Conservation (phyloP, 2,329 filamentous ascomycete genomes). For the Fonsecaea multimorphosa region DNA sequence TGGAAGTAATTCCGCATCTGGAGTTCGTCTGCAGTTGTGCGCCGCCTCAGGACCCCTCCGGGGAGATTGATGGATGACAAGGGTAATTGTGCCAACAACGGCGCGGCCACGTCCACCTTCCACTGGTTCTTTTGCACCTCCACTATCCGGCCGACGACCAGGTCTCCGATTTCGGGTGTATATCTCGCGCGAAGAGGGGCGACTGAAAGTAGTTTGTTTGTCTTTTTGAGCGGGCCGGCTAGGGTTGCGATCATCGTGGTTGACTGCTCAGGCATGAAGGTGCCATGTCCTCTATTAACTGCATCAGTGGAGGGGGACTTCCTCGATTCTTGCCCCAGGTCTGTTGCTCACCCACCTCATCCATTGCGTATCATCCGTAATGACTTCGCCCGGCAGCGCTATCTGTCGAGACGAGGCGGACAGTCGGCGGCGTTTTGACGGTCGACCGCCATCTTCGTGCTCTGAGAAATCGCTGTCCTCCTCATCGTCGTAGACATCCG, state of each 20-base stretch:
- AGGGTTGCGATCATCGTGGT: slow-evolving; percentile 85
- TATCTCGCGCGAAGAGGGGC: slow-evolving; percentile 90
- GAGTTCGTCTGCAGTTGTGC: slow-evolving; percentile 94
- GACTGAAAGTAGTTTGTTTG: slow-evolving; percentile 95
- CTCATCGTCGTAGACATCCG: slow-evolving; percentile 44
- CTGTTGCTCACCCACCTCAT: slow-evolving; percentile 63
- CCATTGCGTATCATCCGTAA: slow-evolving; percentile 94
- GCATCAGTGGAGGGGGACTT: slow-evolving; percentile 13
- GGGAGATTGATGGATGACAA: slow-evolving; percentile 92
- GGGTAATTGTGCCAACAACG: slow-evolving; percentile 82
- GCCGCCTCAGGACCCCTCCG: slow-evolving; percentile 85
- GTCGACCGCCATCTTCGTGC: slow-evolving; percentile 52
- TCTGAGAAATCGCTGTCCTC: slow-evolving; percentile 58
- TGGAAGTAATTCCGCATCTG: slow-evolving; percentile 98
- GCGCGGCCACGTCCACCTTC: slow-evolving; percentile 91
- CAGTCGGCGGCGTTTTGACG: slow-evolving; percentile 48
- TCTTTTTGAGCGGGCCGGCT: slow-evolving; percentile 86
- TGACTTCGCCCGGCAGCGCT: slow-evolving; percentile 85
- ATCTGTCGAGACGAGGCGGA: slow-evolving; percentile 56
- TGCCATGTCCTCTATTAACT: slow-evolving; percentile 81
- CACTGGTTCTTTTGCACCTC: slow-evolving; percentile 93
- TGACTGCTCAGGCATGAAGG: slow-evolving; percentile 60
- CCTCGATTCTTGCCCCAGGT: slow-evolving; percentile 51
- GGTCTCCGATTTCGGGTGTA: slow-evolving; percentile 92
- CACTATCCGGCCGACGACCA: slow-evolving; percentile 90